phyloP scores from a whole-genome alignment of 129 eudicot genomes.

The Centrapalus pauciflorus region DNA sequence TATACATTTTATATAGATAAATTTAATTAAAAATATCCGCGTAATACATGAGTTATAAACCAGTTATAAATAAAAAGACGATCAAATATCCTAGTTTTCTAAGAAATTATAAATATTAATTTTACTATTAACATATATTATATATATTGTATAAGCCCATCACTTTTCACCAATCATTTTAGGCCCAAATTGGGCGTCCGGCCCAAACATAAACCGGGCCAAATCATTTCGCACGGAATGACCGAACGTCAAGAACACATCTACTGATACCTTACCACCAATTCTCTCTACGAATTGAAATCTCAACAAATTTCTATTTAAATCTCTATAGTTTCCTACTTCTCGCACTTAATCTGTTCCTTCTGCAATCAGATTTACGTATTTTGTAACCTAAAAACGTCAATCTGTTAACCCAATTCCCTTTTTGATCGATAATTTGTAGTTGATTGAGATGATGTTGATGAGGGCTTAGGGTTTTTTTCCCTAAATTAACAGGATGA shows the following conservation, averaged over 20 bases:
- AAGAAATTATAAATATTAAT: too few species aligned
- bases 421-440: neutral
- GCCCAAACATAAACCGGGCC: conserved; percentile 3
- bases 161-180: too few species aligned
- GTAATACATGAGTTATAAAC: too few species aligned
- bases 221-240: neutral
- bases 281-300: conserved; percentile 22
- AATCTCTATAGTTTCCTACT: neutral
- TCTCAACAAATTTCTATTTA: conserved; percentile 20
- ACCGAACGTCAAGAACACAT: conserved; percentile 21
- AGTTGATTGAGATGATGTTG: conserved; percentile 10
- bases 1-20: too few species aligned
- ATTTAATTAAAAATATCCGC: too few species aligned
- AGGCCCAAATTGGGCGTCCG: neutral
- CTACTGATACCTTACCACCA: conserved; percentile 5
- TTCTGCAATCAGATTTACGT: neutral
- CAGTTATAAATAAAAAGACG: too few species aligned
- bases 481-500: neutral
- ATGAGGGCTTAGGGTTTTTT: conserved; percentile 16
- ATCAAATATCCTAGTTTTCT: too few species aligned
- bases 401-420: neutral
- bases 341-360: neutral
- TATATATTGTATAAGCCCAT: too few species aligned
- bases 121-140: too few species aligned
- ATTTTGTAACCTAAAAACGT: neutral